These are phyloP conservation scores for Sclerotinia spermophila DNA, from an alignment of 2,329 filamentous ascomycete species.

Conservation along the genomic window DNA sequence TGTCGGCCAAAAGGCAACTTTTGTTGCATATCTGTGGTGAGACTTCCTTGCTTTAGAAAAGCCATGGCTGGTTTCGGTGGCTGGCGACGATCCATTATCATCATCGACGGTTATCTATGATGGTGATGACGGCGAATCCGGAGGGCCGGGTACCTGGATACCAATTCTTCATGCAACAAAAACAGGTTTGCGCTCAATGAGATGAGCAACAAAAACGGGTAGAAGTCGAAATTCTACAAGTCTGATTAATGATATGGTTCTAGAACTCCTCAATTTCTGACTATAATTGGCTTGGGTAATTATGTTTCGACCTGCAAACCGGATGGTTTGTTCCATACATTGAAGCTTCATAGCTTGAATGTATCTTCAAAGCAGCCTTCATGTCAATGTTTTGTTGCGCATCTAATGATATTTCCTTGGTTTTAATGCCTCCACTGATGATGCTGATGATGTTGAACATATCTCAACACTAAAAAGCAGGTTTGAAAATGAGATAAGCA, in stretches of 20 bases:
- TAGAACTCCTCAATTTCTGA: neutral
- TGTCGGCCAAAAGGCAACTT: neutral
- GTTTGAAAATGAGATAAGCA: neutral
- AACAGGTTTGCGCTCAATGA: slow-evolving; percentile 8
- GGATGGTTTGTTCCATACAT: neutral
- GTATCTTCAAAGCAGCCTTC: neutral
- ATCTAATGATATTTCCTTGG: neutral
- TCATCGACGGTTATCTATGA: neutral
- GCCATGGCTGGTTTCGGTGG: neutral
- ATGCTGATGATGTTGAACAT: neutral
- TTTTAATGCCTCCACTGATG: neutral
- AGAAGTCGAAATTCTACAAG: neutral
- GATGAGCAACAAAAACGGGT: slow-evolving; percentile 3
- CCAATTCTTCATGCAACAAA: neutral
- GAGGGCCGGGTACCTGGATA: neutral
- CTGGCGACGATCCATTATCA: neutral
- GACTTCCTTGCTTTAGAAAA: neutral
- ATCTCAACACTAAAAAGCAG: neutral
- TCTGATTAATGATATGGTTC: neutral
- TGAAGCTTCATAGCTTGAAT: neutral
- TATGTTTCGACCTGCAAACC: neutral
- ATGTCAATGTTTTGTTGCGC: neutral
- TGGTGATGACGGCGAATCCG: neutral
- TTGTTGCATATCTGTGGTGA: neutral
- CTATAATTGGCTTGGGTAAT: neutral